Conservation (phyloP, 78 protist species). For the Dictyostelium citrinum region DNA sequence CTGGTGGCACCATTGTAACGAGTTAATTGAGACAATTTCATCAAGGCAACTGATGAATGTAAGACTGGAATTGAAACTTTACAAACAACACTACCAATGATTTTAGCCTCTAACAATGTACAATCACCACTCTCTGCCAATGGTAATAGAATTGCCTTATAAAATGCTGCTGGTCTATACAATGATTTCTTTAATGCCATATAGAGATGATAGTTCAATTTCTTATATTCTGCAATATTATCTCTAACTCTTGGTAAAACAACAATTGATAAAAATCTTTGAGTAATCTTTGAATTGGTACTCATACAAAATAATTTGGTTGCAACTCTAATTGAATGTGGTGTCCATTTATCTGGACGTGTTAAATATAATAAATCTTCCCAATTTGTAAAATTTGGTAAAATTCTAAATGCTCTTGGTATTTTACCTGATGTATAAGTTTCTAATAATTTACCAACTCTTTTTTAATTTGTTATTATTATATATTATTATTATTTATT, state of each 20-base stretch:
- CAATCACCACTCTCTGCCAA: slow-evolving; percentile 88
- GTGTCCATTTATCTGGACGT: slow-evolving; percentile 93
- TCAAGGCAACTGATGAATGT: slow-evolving; percentile 90
- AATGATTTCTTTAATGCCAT: slow-evolving; percentile 89
- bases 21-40: slow-evolving; percentile 66
- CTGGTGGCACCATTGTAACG: slow-evolving; percentile 67
- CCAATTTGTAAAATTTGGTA: slow-evolving; percentile 95
- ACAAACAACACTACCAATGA: slow-evolving; percentile 79
- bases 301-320: slow-evolving; percentile 91
- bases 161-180: slow-evolving; percentile 96
- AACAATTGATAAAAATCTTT: slow-evolving; percentile 92
- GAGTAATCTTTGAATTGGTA: slow-evolving; percentile 89
- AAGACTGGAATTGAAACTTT: slow-evolving; percentile 87
- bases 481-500: neutral
- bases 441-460: slow-evolving; percentile 89
- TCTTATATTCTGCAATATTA: slow-evolving; percentile 82
- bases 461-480: neutral
- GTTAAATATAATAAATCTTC: slow-evolving; percentile 95
- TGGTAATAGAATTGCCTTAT: slow-evolving; percentile 96
- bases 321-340: slow-evolving; percentile 88
- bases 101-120: slow-evolving; percentile 85
- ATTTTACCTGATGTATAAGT: slow-evolving; percentile 92
- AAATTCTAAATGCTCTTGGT: slow-evolving; percentile 95
- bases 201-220: slow-evolving; percentile 95
- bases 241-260: slow-evolving; percentile 94